These are phyloP conservation scores for Melampsora americana DNA, from an alignment of 1,284 basidiomycete species.

Conservation along the genomic window DNA sequence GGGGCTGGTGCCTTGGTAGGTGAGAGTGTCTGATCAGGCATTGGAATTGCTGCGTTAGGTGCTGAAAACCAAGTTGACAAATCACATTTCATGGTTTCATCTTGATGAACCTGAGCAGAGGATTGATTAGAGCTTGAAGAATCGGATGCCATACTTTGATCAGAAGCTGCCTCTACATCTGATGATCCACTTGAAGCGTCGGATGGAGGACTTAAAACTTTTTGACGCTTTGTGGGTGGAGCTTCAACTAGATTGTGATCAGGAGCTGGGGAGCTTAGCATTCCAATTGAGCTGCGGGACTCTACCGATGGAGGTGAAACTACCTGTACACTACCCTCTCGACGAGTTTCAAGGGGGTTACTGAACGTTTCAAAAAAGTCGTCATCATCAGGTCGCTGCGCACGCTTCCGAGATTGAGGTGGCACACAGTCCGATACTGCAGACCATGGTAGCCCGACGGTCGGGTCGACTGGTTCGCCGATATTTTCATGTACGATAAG, in stretches of 20 bases:
- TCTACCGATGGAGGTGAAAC: background rate
- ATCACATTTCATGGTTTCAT: background rate
- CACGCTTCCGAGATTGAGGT: conserved; percentile 2
- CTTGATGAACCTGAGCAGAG: background rate
- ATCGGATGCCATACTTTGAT: background rate
- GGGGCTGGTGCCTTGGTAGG: conserved; percentile 25
- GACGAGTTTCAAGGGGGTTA: background rate
- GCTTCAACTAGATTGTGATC: background rate
- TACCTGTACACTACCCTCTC: background rate
- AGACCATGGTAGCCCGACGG: background rate
- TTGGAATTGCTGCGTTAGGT: conserved; percentile 21
- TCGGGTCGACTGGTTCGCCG: conserved; percentile 1
- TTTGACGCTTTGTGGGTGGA: conserved; percentile 1
- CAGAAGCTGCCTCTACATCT: background rate
- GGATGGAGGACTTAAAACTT: background rate
- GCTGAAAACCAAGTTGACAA: background rate
- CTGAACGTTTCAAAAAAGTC: background rate
- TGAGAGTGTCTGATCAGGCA: conserved; percentile 20
- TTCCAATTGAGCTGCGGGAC: background rate
- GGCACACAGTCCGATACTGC: background rate
- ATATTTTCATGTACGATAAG: conserved; percentile 35
- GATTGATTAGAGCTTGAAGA: background rate
- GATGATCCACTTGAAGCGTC: background rate
- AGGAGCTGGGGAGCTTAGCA: background rate
- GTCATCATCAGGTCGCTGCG: background rate